Percentiles rank a stretch among this genome's conserved stretches.
phyloP scores from a whole-genome alignment of 805 yeast species.

The Nakazawaea ishiwadae region DNA sequence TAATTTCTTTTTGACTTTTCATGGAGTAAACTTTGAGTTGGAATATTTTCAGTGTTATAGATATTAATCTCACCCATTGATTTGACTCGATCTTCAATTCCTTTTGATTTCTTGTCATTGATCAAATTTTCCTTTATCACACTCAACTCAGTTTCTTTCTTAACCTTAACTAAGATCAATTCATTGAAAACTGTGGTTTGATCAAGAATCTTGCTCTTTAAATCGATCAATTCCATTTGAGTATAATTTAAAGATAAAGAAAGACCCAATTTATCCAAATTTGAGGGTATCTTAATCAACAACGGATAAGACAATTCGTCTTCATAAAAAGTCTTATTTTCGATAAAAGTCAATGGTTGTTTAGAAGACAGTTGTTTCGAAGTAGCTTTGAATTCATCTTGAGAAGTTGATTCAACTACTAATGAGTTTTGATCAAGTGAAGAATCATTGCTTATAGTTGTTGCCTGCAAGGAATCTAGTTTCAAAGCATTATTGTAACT shows the following conservation, averaged over 20 bases:
- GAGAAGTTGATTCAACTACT: background rate
- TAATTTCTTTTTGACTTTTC: background rate
- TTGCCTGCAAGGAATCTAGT: background rate
- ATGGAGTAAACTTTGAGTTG: conserved; percentile 1
- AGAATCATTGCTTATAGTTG: background rate
- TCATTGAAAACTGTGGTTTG: background rate
- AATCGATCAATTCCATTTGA: background rate
- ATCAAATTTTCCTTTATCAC: background rate
- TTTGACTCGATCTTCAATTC: background rate
- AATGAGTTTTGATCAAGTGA: background rate
- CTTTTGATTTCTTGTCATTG: background rate
- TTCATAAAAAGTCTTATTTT: background rate
- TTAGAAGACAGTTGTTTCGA: background rate
- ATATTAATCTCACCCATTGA: background rate
- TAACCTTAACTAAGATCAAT: background rate
- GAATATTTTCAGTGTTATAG: background rate
- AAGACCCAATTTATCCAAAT: background rate
- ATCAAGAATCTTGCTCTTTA: background rate
- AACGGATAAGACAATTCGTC: conserved; percentile 7
- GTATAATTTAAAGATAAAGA: background rate
- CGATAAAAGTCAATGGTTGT: conserved; percentile 1
- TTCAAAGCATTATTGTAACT: no score
- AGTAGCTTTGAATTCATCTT: background rate
- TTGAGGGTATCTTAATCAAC: background rate
- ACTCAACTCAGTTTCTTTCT: conserved; percentile 1